These are phyloP conservation scores for Colletotrichum liriopes DNA, from an alignment of 2,329 filamentous ascomycete genomes.

Conservation along the genomic window DNA sequence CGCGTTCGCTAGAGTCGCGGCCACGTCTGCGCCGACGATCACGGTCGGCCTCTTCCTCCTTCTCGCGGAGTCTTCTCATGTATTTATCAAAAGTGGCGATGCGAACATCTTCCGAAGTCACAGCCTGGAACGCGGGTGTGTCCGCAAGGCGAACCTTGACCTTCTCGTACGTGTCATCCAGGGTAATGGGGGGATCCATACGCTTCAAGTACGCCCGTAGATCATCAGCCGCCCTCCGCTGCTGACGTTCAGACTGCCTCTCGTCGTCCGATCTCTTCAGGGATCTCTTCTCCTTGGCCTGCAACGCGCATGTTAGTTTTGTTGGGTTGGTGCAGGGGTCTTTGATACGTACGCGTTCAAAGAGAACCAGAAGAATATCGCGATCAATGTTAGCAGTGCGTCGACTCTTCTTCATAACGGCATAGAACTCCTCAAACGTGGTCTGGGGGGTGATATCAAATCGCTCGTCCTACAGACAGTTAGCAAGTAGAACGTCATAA, in stretches of 20 bases:
- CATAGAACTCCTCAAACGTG: constrained; percentile 88
- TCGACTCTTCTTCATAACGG: constrained; percentile 86
- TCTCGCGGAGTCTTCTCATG: constrained; percentile 90
- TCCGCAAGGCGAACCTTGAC: constrained; percentile 85
- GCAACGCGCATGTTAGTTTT: constrained; percentile 28
- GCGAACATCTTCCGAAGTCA: constrained; percentile 87
- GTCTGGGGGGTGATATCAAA: constrained; percentile 92
- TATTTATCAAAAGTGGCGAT: constrained; percentile 92
- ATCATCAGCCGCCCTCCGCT: constrained; percentile 87
- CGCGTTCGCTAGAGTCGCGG: constrained; percentile 67
- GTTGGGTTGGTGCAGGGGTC: neutral
- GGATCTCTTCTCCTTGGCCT: constrained; percentile 88
- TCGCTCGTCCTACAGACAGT: constrained; percentile 81
- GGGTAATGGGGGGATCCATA: constrained; percentile 85
- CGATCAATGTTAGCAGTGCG: constrained; percentile 90
- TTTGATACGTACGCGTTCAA: constrained; percentile 76
- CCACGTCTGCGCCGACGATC: constrained; percentile 73
- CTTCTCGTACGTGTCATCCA: constrained; percentile 90
- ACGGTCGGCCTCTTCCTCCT: constrained; percentile 85
- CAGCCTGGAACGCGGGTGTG: constrained; percentile 86
- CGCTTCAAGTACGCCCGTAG: constrained; percentile 91
- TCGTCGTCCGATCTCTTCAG: constrained; percentile 85
- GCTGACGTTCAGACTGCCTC: constrained; percentile 86
- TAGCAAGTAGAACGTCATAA: constrained; percentile 36
- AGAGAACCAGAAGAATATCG: constrained; percentile 85